A percentile compares a stretch with the other conserved stretches of the same genome.
These are phyloP conservation scores for Haberlea rhodopensis DNA, from an alignment of 257 asterid genomes.

Conservation along the genomic window DNA sequence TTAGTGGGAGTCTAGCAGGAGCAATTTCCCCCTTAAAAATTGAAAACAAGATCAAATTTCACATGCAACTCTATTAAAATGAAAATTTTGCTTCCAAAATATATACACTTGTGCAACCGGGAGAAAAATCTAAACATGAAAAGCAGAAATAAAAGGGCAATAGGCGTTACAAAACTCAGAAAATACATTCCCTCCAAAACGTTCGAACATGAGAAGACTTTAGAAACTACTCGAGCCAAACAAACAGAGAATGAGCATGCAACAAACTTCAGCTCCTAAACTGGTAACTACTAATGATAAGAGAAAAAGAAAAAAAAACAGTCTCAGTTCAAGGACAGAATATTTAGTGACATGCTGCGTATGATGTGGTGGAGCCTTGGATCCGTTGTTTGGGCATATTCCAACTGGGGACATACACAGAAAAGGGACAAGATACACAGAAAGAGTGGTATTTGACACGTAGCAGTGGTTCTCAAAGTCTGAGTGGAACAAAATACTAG, in stretches of 20 bases:
- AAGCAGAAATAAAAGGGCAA: conserved; percentile 16
- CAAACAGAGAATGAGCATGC: conserved; percentile 26
- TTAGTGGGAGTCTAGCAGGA: background rate
- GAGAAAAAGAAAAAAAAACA: background rate
- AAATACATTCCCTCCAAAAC: conserved; percentile 6
- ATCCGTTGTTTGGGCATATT: background rate
- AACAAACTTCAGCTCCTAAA: background rate
- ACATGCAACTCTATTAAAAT: too few species aligned
- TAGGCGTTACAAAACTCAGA: background rate
- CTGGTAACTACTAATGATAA: background rate
- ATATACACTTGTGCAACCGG: too few species aligned
- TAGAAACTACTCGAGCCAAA: conserved; percentile 24
- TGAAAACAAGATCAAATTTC: too few species aligned
- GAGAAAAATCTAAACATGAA: conserved; percentile 4
- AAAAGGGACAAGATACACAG: background rate
- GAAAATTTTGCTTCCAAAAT: too few species aligned
- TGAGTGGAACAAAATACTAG: background rate
- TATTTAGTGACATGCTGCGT: background rate
- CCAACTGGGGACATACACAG: background rate
- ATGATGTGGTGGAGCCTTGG: background rate
- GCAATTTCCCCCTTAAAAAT: too few species aligned
- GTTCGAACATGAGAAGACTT: conserved; percentile 14
- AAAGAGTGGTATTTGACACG: background rate
- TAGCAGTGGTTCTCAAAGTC: too few species aligned
- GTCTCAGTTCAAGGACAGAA: background rate